Base-by-base conservation (phyloP, 148 eudicot genomes). In the Cornus suecica region DNA sequence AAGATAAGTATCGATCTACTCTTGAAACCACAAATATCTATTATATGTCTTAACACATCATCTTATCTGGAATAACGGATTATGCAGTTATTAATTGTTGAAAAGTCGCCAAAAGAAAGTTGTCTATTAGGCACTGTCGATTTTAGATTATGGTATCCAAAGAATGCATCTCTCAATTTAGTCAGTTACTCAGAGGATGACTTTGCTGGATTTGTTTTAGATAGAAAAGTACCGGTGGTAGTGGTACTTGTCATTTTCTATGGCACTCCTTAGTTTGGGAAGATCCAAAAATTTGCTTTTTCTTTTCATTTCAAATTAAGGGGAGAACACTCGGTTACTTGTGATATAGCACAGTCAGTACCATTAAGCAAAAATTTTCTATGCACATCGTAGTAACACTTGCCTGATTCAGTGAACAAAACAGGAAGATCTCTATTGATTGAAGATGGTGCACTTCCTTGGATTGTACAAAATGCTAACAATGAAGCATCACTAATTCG, bases 401-500 rank as follows among this genome's bases (percentile, higher is more conserved):
- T 2, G 27, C 18, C 51, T 29, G 13, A 37, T 26, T 24, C 79
- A 94, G 99, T 93, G 66, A 72, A 76, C 42, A 90, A 85, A 84
- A 32, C 79, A 1, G 94, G 97, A 64, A 88, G 87, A 73, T 96
- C 99, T n/a, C 70, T 89, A 67, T 81, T 96, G 76, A 88, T 96
- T 68, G 98, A 96, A 78, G 98, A 96, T 60, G 98, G 97, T 56
- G 97, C 95, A 20, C 88, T 96, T 83, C 86, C 94, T 28, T 96
- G 99, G 99, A 90, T 96, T 25, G 99, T 96, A 45, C 97, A 91
- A 79, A 93, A 96, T 72, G 91, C 99, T 67, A 96, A 96, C 83
- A 91, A 84, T 68, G 99, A 96, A 80, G 97, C 99, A 66, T 91
- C 99, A 54, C 83, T 92, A 45, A 93, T 96, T 42, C 82, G 99